Percentiles rank a stretch among this genome's conserved stretches.
These are phyloP conservation scores for Alternaria dauci DNA, from an alignment of 2,329 filamentous ascomycete genomes.

Conservation along the genomic window DNA sequence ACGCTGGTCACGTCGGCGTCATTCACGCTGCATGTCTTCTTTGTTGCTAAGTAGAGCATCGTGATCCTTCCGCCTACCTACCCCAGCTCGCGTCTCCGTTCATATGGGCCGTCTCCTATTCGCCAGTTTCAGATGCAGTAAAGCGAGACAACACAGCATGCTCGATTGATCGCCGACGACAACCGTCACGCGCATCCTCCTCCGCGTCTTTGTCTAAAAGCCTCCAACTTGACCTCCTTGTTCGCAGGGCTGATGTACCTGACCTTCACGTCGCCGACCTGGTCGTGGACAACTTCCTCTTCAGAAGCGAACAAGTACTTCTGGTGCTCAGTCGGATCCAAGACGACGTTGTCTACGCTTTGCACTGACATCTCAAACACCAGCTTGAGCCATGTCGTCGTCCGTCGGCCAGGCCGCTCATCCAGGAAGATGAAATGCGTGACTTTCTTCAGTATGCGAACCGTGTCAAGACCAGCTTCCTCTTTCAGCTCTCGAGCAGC, in stretches of 20 bases:
- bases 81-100: slow-evolving; percentile 3
- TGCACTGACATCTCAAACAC: slow-evolving; percentile 50
- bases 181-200: background rate
- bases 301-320: slow-evolving; percentile 52
- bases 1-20: background rate
- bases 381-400: slow-evolving; percentile 47
- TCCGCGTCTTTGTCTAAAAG: slow-evolving; percentile 39
- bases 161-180: background rate
- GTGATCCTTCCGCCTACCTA: background rate
- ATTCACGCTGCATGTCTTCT: background rate
- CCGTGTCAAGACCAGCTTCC: slow-evolving; percentile 60
- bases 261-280: slow-evolving; percentile 37
- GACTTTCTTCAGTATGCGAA: slow-evolving; percentile 54
- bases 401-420: slow-evolving; percentile 15
- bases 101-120: slow-evolving; percentile 11
- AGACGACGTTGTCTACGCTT: slow-evolving; percentile 23
- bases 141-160: slow-evolving; percentile 3
- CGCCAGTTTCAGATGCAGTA: slow-evolving; percentile 8
- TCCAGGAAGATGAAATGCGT: slow-evolving; percentile 45
- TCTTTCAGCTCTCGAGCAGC: slow-evolving; percentile 62
- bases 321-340: slow-evolving; percentile 56
- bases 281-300: slow-evolving; percentile 48
- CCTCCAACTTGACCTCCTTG: slow-evolving; percentile 46
- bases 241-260: slow-evolving; percentile 43
- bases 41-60: background rate